Percentiles rank a stretch among this genome's conserved stretches.
Evolutionary conservation across 306 rosid genomes (phyloP).

Genomic region (Senna tora): DNA sequence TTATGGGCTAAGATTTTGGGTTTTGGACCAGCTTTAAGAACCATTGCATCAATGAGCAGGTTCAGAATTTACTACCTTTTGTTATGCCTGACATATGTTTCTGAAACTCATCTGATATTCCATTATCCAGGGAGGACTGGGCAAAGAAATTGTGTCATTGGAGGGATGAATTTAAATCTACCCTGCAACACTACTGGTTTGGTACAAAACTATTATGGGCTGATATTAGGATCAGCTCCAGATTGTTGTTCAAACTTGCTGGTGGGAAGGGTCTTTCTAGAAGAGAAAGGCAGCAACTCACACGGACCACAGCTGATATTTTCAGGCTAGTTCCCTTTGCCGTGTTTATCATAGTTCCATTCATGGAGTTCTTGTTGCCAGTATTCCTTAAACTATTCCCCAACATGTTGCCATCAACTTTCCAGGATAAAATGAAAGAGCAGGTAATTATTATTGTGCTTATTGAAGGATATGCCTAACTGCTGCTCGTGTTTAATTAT

Average conservation of each 20-base stretch:
- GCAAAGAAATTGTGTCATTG: constrained; percentile 72
- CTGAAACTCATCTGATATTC: constrained; percentile 38
- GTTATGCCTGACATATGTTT: constrained; percentile 11
- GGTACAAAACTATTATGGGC: constrained; percentile 81
- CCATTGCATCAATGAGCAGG: constrained; percentile 86
- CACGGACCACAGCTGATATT: constrained; percentile 83
- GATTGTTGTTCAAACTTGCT: constrained; percentile 77
- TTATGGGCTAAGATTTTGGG: constrained; percentile 66
- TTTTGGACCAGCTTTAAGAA: constrained; percentile 78
- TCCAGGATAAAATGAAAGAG: constrained; percentile 88
- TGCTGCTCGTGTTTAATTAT: constrained; percentile 26
- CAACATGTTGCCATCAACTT: constrained; percentile 89
- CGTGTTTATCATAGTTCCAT: constrained; percentile 81
- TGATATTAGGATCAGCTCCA: constrained; percentile 76
- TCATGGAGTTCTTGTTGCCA: constrained; percentile 82
- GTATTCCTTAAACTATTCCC: constrained; percentile 82
- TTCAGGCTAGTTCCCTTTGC: constrained; percentile 88
- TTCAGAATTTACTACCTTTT: constrained; percentile 41
- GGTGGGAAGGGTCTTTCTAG: constrained; percentile 82
- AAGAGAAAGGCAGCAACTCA: constrained; percentile 92
- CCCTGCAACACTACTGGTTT: constrained; percentile 84
- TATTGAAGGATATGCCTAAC: constrained; percentile 26
- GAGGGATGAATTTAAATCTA: constrained; percentile 66
- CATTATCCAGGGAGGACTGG: constrained; percentile 75
- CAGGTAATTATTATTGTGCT: constrained; percentile 56